Base-by-base conservation (phyloP, 2,329 filamentous ascomycete genomes). In the Cryphonectria japonica region DNA sequence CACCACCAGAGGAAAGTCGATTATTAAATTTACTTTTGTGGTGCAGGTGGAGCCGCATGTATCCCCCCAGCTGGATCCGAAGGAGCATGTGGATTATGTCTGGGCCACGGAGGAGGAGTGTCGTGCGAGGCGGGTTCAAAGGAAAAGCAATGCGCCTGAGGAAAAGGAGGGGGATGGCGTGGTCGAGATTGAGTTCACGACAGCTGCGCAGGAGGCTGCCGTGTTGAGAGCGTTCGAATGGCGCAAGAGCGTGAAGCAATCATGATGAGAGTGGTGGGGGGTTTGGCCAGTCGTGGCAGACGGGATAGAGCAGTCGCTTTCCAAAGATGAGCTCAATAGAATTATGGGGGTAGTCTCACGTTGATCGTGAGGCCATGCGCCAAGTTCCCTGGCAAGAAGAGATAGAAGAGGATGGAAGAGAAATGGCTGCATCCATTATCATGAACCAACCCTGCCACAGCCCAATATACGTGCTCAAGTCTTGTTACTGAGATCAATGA, bases 91-190 rank as follows among this genome's bases (percentile, higher is more conserved):
- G 70, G 73, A 72, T 16, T 78, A 75, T 57, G 69, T 81, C 0
- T 82, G 80, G 80, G 79, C 77, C 0, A 78, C 75, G 0, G 78
- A 80, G 70, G 77, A 78, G n/a, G 80, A 82, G 73, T 78, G 77
- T 37, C 66, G 72, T 16, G 60, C 59, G 5, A 71, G 73, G 16
- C 63, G 65, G 50, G 73, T 72, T 0, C 62, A 19, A 14, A 71
- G 57, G 22, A 60, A 37, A 4, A 39, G 43, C 2, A 69, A 60
- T 29, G 59, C 39, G 6, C 57, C 29, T 2, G 64, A 37, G 63
- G 67, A 6, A 34, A 34, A 60, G 14, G 67, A 66, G 66, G 52
- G 2, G 37, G 61, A 46, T 7, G 22, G 19, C 67, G 66, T 50
- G 71, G 67, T 37, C 39, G 70, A 73, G 16, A 16, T 79, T 37